Base-by-base conservation (phyloP, 2,329 filamentous ascomycete species). In the Aspergillus melleus region DNA sequence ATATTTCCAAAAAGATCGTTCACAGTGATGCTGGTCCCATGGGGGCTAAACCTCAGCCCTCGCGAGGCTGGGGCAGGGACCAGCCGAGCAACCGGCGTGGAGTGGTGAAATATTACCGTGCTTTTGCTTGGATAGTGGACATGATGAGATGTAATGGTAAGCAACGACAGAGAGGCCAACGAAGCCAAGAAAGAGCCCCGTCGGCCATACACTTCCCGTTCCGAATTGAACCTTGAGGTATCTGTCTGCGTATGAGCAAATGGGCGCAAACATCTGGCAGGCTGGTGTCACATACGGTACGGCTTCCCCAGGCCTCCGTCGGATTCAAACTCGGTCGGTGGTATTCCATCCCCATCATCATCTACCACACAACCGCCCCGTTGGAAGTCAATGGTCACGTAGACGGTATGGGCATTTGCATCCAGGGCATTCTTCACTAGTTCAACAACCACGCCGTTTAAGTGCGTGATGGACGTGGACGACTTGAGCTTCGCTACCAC, bases 1-100 rank as follows among this genome's bases (percentile, higher is more conserved):
- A 97, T 91, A 60, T 88, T 90, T 0, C 93, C 92, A 75, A 97
- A 98, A 1, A 97, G 79, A 72, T 96, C 88, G 58, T 88, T 86
- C 6, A 96, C 89, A 0, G 83, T 83, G 2, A 94, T 87, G 29
- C 86, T 84, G 0, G 93, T 96, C 4, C 94, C 94, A 77, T 91
- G 86, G 20, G 79, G 73, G 58, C 82, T 83, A 39, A 76, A 78
- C 9, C 81, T 67, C 6, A 91, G 68, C 52, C 82, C 79, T 50
- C 90, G 84, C 52, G 87, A 83, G 8, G 81, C 74, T 11, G 82
- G 79, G 5, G 86, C 84, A 6, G 90, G 89, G 1, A 81, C 76
- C 57, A 90, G 81, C 29, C 91, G 85, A 52, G 85, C 80, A 36
- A 96, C 76, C 4, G 87, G 72, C 32, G 82, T 83, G 19, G 90